Conservation (phyloP, 1,139 yeast genomes). For the Saccharomyces pastorianus region DNA sequence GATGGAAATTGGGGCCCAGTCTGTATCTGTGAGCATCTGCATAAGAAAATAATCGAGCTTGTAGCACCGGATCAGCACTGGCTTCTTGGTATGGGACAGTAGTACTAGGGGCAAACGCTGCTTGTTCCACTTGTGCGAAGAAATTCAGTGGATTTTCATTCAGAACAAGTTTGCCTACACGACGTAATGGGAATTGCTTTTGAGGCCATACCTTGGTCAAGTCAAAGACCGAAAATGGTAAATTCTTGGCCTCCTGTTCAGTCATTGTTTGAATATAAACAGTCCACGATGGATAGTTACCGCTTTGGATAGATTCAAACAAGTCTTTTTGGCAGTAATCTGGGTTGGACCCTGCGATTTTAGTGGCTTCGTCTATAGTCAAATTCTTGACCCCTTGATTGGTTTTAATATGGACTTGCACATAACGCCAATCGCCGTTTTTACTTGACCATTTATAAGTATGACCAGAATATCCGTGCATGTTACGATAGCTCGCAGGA, state of each 20-base stretch:
- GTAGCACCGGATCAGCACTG: slow-evolving; percentile 53
- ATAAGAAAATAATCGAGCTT: slow-evolving; percentile 50
- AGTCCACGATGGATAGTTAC: slow-evolving; percentile 58
- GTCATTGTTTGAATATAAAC: slow-evolving; percentile 62
- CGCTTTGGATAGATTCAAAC: slow-evolving; percentile 52
- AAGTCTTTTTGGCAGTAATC: slow-evolving; percentile 59
- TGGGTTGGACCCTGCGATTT: slow-evolving; percentile 53
- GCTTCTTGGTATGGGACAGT: slow-evolving; percentile 54
- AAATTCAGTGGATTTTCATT: slow-evolving; percentile 50
- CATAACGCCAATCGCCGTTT: slow-evolving; percentile 59
- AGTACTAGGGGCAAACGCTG: slow-evolving; percentile 52
- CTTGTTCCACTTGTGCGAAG: slow-evolving; percentile 53
- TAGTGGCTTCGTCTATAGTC: slow-evolving; percentile 50
- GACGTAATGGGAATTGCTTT: slow-evolving; percentile 48
- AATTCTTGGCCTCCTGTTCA: slow-evolving; percentile 50
- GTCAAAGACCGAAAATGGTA: slow-evolving; percentile 59
- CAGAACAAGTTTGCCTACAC: slow-evolving; percentile 47
- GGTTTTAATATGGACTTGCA: slow-evolving; percentile 53
- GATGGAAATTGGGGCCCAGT: slow-evolving; percentile 54
- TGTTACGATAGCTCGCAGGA: slow-evolving; percentile 54
- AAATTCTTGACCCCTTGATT: slow-evolving; percentile 56
- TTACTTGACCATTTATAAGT: slow-evolving; percentile 61
- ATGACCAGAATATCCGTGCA: slow-evolving; percentile 70
- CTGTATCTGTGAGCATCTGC: slow-evolving; percentile 57
- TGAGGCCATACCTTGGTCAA: slow-evolving; percentile 62